phyloP scores from a whole-genome alignment of 495 filamentous ascomycete genomes.

The Neurospora africana region DNA sequence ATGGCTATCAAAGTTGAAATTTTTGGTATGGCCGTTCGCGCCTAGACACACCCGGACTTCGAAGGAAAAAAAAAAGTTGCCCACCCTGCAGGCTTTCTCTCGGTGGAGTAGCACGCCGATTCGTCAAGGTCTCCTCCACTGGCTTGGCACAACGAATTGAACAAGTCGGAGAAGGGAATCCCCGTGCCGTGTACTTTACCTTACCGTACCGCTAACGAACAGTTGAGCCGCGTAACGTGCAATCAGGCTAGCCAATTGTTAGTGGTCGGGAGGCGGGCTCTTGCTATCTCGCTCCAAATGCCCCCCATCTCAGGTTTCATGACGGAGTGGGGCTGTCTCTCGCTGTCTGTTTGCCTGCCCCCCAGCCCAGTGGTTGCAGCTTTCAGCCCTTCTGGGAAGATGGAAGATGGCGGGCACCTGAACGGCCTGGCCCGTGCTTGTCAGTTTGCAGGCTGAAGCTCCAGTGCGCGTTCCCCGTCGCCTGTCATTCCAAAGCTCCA shows the following conservation, averaged over 20 bases:
- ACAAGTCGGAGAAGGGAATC: conserved; percentile 3
- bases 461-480: conserved; percentile 17
- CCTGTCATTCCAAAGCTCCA: conserved; percentile 4
- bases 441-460: conserved; percentile 20
- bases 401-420: neutral
- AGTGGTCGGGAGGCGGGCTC: neutral
- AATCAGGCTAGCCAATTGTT: neutral
- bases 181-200: neutral
- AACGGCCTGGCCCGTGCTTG: conserved; percentile 10
- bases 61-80: conserved; percentile 9
- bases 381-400: neutral
- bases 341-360: neutral
- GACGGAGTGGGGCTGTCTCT: neutral
- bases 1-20: neutral
- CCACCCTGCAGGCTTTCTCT: conserved; percentile 4
- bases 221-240: neutral
- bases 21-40: neutral
- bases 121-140: neutral
- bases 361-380: neutral
- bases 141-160: neutral
- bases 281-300: neutral
- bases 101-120: conserved; percentile 18
- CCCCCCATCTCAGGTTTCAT: neutral
- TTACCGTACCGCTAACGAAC: neutral
- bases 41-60: neutral